A percentile compares a stretch with the other conserved stretches of the same genome.
Conservation (phyloP, 805 yeast species). For the Candida germanica region DNA sequence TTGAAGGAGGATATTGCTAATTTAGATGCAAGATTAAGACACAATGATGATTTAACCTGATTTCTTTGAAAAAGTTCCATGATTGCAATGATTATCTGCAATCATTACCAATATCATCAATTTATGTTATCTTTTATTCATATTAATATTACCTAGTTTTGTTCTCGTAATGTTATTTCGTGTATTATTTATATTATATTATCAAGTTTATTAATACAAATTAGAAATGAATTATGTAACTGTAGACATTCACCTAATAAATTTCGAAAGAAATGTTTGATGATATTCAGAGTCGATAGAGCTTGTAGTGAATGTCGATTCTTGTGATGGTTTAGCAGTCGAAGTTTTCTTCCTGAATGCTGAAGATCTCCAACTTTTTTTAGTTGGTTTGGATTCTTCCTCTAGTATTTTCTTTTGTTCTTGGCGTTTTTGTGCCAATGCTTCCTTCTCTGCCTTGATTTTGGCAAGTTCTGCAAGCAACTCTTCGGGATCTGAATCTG, state of each 20-base stretch:
- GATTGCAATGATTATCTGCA: too few relatives aligned
- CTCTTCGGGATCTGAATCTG: constrained; percentile 15
- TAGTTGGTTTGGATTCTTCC: constrained; percentile 14
- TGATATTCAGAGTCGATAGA: constrained; percentile 34
- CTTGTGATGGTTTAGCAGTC: constrained; percentile 1
- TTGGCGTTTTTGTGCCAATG: constrained; percentile 12
- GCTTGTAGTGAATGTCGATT: constrained; percentile 26
- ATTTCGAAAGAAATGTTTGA: constrained; percentile 33
- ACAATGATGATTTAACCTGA: constrained; percentile 27
- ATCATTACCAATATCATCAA: too few relatives aligned
- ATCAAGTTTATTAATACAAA: constrained; percentile 3
- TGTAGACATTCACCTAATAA: constrained; percentile 26
- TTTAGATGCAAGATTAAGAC: constrained; percentile 62
- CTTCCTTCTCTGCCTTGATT: constrained; percentile 10
- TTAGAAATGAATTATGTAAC: not conserved
- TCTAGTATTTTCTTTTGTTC: constrained; percentile 5
- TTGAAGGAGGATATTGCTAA: constrained; percentile 81
- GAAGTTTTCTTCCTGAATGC: constrained; percentile 20
- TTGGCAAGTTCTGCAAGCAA: constrained; percentile 18
- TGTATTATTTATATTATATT: constrained; percentile 6
- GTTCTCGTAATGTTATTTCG: constrained; percentile 4
- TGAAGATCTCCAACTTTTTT: constrained; percentile 30
- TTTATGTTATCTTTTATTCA: not conserved
- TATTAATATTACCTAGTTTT: too few relatives aligned
- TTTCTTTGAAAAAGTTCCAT: too few relatives aligned